phyloP scores from a whole-genome alignment of 495 filamentous ascomycete genomes.

The Hyphodiscus hymeniophilus region DNA sequence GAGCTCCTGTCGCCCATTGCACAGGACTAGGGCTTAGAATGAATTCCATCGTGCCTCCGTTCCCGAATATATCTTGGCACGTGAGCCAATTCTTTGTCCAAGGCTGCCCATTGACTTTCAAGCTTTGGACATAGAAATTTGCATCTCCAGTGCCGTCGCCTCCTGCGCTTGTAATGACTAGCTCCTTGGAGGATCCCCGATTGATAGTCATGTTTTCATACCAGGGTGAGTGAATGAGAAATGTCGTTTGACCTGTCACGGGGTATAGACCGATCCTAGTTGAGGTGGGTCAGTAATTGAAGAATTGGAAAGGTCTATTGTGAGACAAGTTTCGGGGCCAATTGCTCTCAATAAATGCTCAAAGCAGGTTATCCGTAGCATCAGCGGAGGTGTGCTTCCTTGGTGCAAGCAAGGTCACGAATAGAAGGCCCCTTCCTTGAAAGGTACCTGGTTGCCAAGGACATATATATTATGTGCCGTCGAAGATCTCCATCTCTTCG shows the following conservation, averaged over 20 bases:
- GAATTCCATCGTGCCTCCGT: conserved; percentile 56
- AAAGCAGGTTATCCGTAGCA: too few species aligned
- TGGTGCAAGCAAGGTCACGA: too few species aligned
- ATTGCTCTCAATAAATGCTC: too few species aligned
- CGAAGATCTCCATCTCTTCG: too few species aligned
- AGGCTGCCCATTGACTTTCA: conserved; percentile 38
- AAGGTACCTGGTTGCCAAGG: too few species aligned
- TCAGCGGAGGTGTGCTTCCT: too few species aligned
- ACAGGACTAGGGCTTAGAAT: conserved; percentile 43
- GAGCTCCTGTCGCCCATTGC: conserved; percentile 47
- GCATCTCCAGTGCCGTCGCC: conserved; percentile 32
- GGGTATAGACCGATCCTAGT: conserved; percentile 65
- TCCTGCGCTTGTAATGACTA: conserved; percentile 47
- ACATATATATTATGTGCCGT: too few species aligned
- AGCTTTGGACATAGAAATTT: conserved; percentile 48
- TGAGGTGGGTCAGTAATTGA: too few species aligned
- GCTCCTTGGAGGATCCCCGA: conserved; percentile 42
- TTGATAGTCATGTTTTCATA: conserved; percentile 48
- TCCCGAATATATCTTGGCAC: conserved; percentile 55
- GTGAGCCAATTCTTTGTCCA: conserved; percentile 55
- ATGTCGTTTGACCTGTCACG: conserved; percentile 55
- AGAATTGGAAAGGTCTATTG: too few species aligned
- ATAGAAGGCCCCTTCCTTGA: too few species aligned
- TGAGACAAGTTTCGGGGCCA: too few species aligned
- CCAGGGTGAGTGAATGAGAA: conserved; percentile 57